Evolutionary conservation across 2,329 filamentous ascomycete genomes (phyloP).

Genomic region (Cladosporium sphaerospermum): DNA sequence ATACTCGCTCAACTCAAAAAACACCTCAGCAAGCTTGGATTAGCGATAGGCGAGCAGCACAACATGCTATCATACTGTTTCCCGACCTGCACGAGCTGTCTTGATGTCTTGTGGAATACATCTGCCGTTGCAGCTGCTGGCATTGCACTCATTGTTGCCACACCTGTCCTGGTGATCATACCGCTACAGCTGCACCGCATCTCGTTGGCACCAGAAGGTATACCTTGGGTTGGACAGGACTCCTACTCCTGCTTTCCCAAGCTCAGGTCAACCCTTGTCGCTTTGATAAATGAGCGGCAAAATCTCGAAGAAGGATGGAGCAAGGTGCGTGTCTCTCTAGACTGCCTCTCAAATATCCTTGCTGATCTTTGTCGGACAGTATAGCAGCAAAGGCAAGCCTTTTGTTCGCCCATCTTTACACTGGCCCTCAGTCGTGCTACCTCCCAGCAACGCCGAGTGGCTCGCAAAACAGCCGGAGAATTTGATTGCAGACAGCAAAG

Average conservation of each 20-base stretch:
- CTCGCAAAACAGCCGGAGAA: constrained; percentile 12
- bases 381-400: constrained; percentile 11
- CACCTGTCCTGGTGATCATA: not conserved
- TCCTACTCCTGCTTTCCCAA: constrained; percentile 11
- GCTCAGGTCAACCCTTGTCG: constrained; percentile 9
- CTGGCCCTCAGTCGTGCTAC: constrained; percentile 12
- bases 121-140: not conserved
- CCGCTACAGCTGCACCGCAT: constrained; percentile 11
- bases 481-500: constrained; percentile 6
- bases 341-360: not conserved
- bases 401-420: constrained; percentile 13
- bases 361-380: not conserved
- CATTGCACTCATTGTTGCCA: not conserved
- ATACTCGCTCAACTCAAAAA: not conserved
- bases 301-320: constrained; percentile 12
- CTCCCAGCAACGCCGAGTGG: constrained; percentile 12
- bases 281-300: constrained; percentile 3
- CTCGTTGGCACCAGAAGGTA: constrained; percentile 6
- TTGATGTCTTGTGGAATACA: not conserved
- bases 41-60: not conserved
- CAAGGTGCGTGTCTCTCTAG: constrained; percentile 4
- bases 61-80: not conserved
- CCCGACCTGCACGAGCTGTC: not conserved
- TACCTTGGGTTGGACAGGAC: constrained; percentile 13
- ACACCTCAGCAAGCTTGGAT: not conserved